Base-by-base conservation (phyloP, 2,329 filamentous ascomycete genomes). In the Xylariaceae sp. region DNA sequence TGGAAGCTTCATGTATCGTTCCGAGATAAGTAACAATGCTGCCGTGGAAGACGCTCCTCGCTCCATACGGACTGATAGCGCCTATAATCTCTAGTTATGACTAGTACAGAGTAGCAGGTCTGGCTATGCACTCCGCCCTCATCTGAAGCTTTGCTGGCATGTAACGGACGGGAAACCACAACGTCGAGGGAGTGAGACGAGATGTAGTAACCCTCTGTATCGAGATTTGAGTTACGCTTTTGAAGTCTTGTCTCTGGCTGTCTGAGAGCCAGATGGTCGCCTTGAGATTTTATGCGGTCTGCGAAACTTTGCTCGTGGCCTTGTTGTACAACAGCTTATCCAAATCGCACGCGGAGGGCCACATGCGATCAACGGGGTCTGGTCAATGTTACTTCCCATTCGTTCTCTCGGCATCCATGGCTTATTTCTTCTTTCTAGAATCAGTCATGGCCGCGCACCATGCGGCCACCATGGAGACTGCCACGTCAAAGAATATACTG, bases 401-500 rank as follows among this genome's bases (percentile, higher is more conserved):
- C 46, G 51, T 61, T 64, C 63, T 59, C 54, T 62, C 59, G 60
- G 61, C 51, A 55, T 54, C 40, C 49, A 58, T 61, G 60, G 47
- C 30, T 64, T 51, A 56, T 62, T 63, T 55, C 59, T 58, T 57
- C 52, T 58, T 50, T 52, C 50, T 63, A 62, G 64, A 65, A 63
- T 59, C 61, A 63, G 57, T 62, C 44, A 58, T 60, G 64, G 62
- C 61, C 65, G 59, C 59, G 58, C 45, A 53, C 37, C 37, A 55
- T 55, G 61, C 59, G 62, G 57, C 65, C 64, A 53, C 55, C 50
- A 64, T 64, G 64, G 64, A 56, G 63, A 65, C 61, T 66, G 66
- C 67, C 67, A 69, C 67, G 67, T 69, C 67, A 67, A 67, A 56
- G 61, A 57, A 48, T 60, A 55, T 56, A 56, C 57, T 63, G 57